phyloP scores from a whole-genome alignment of 1,284 basidiomycete genomes.

The Irpex rosettiformis region DNA sequence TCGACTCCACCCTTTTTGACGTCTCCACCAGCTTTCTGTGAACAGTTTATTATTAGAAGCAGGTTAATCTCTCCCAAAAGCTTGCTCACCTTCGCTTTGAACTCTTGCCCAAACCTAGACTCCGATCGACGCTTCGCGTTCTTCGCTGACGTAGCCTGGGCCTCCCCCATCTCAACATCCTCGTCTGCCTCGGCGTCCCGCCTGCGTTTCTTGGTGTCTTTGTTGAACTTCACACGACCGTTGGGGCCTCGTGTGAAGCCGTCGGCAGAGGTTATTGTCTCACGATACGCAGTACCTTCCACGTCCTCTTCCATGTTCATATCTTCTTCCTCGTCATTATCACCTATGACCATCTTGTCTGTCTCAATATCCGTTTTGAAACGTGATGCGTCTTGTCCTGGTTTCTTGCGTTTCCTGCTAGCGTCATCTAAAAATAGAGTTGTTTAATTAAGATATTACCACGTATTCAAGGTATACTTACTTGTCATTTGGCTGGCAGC shows the following conservation, averaged over 20 bases:
- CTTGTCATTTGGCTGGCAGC: slow-evolving; percentile 76
- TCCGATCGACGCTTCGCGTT: slow-evolving; percentile 60
- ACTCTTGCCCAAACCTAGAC: slow-evolving; percentile 78
- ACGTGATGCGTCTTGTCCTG: slow-evolving; percentile 80
- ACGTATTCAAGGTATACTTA: slow-evolving; percentile 34
- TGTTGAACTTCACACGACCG: slow-evolving; percentile 93
- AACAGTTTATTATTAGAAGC: neutral
- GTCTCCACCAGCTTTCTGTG: slow-evolving; percentile 88
- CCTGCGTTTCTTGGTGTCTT: slow-evolving; percentile 90
- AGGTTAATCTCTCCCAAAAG: neutral
- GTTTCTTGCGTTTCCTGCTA: slow-evolving; percentile 60
- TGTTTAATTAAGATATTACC: neutral
- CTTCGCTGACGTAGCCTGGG: slow-evolving; percentile 30
- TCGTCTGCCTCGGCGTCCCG: slow-evolving; percentile 53
- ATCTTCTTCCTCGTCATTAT: slow-evolving; percentile 43
- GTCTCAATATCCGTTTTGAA: slow-evolving; percentile 87
- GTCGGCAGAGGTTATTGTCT: slow-evolving; percentile 80
- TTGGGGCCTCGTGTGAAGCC: slow-evolving; percentile 83
- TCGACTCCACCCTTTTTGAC: slow-evolving; percentile 84
- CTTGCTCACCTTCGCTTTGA: slow-evolving; percentile 74
- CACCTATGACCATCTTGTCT: slow-evolving; percentile 89
- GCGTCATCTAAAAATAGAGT: slow-evolving; percentile 41
- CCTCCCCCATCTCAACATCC: slow-evolving; percentile 74
- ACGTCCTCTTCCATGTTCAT: slow-evolving; percentile 48
- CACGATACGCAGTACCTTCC: slow-evolving; percentile 82